Evolutionary conservation across 805 yeast genomes (phyloP), one percentile per base, ranked within the genome.

Genomic region (Komagataella populi): DNA sequence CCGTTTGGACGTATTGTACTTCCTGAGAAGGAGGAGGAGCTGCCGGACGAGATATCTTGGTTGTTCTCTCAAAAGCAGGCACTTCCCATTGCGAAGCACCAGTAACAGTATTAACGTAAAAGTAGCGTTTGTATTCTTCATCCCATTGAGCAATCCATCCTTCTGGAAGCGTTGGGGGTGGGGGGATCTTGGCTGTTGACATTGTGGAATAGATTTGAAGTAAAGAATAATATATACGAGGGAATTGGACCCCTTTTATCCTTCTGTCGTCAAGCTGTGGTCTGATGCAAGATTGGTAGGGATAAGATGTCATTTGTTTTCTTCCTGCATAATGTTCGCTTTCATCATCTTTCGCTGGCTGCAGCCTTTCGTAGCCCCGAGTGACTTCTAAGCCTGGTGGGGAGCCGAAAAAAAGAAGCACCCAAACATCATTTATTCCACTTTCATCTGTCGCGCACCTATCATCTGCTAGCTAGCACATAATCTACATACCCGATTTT

Each of bases 21-120:
- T 30, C 39, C 39, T 30, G 39, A 4, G 39, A 5, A 30, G 83
- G 81, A 30, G 39, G 39, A 10, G 39, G 39, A 14, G 49, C 46
- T 48, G 50, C 45, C 39, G 50, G 44, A n/a, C 16, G 44, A 2
- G 44, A 23, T 39, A 30, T 23, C n/a, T 16, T 16, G 43, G 46
- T 7, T 7, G 46, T 16, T 10, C 24, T 17, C 7, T 24, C 46
- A 36, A 16, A 14, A 20, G 16, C 10, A 20, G n/a, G 50, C 16
- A 44, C 50, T 7, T 16, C 48, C 18, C 39, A 36, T 23, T n/a
- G 12, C 22, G 48, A 16, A 18, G 39, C 39, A 30, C 48, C 23
- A 24, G 48, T 46, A 36, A 30, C 18, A 44, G 49, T 17, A 44
- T 17, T n/a, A 14, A 43, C 46, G 49, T 23, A n/a, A 17, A 43